These are phyloP conservation scores for Zygosaccharomyces sapae DNA, from an alignment of 1,139 yeast genomes.

Conservation along the genomic window DNA sequence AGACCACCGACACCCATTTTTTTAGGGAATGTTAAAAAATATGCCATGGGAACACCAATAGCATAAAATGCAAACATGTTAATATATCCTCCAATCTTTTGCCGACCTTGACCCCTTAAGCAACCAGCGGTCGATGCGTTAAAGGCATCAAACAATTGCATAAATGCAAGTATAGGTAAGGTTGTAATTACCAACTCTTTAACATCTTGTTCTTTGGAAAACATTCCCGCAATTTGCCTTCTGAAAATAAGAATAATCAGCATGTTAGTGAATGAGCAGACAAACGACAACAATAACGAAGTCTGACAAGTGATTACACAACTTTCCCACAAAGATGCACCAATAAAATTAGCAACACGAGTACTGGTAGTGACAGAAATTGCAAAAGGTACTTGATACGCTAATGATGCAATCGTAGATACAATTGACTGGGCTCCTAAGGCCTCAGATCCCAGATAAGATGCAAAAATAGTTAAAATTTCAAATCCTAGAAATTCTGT, in stretches of 20 bases:
- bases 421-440: conserved; percentile 73
- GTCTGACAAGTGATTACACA: conserved; percentile 35
- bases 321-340: conserved; percentile 49
- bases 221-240: conserved; percentile 55
- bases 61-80: conserved; percentile 73
- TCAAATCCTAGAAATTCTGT: conserved; percentile 87
- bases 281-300: conserved; percentile 35
- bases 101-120: conserved; percentile 81
- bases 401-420: conserved; percentile 61
- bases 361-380: conserved; percentile 71
- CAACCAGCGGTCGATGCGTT: conserved; percentile 82
- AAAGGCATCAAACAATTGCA: conserved; percentile 73
- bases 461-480: conserved; percentile 50
- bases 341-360: conserved; percentile 72
- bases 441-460: conserved; percentile 48
- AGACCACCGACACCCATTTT: conserved; percentile 64
- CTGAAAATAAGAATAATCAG: conserved; percentile 51
- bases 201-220: conserved; percentile 70
- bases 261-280: conserved; percentile 56
- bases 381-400: conserved; percentile 74
- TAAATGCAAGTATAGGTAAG: conserved; percentile 65
- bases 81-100: conserved; percentile 75
- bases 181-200: conserved; percentile 45
- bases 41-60: conserved; percentile 69
- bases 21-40: conserved; percentile 54